Evolutionary conservation across 148 eudicot species (phyloP).

Genomic region (Vaccinium vitisidaea): DNA sequence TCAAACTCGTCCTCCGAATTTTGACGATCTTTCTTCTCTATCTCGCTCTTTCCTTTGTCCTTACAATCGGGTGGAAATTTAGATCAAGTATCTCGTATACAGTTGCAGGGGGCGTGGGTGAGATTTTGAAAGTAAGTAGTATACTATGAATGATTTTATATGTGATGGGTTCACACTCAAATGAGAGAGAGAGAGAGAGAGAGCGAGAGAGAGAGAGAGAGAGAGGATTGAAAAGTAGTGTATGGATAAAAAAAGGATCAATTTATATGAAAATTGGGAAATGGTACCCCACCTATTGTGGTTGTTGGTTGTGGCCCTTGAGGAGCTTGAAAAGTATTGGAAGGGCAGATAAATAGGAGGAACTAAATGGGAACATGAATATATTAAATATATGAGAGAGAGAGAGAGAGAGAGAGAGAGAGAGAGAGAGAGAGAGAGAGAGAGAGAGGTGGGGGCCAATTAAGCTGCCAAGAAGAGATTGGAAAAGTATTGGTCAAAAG

Average conservation of each 20-base stretch:
- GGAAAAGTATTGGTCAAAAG: slow-evolving; percentile 44
- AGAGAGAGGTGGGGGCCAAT: slow-evolving; percentile 1
- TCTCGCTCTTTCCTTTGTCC: background rate
- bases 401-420: slow-evolving; percentile 2
- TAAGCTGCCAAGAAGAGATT: slow-evolving; percentile 6
- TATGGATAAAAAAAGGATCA: too few species aligned
- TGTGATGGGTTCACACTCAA: background rate
- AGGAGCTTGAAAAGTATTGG: slow-evolving; percentile 16
- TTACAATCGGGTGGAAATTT: background rate
- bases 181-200: background rate
- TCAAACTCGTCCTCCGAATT: too few species aligned
- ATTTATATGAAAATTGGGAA: background rate
- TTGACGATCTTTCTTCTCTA: background rate
- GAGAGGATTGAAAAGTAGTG: slow-evolving; percentile 20
- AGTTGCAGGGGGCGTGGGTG: too few species aligned
- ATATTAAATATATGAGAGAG: background rate
- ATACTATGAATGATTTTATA: background rate
- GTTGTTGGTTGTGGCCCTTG: background rate
- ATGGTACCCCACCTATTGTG: background rate
- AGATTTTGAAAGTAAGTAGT: too few species aligned
- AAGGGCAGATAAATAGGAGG: background rate
- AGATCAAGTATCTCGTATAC: too few species aligned
- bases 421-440: slow-evolving; percentile 5
- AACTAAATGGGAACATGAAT: background rate
- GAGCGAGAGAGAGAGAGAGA: slow-evolving; percentile 7